Base-by-base conservation (phyloP, 306 rosid species). In the Castanea sativa region DNA sequence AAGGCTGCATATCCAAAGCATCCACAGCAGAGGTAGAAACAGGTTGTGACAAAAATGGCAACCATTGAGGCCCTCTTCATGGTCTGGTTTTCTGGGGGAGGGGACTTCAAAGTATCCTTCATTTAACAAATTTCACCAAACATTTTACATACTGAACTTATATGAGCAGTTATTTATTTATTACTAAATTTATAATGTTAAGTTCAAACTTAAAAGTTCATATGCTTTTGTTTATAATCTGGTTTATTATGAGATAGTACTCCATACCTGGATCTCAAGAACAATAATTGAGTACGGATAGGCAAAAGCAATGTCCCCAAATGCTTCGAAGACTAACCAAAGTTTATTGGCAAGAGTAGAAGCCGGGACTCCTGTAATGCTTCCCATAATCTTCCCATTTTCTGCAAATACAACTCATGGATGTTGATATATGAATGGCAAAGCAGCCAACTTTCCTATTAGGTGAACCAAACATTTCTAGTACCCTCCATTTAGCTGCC, bases 1-100 rank as follows among this genome's bases (percentile, higher is more conserved):
- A 94, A 94, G 78, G 98, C 97, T 13, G 97, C 97, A 73, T 89
- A 94, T 74, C 98, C 97, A 19, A 94, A 92, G 87, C 93, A 89
- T 49, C 91, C 93, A 55, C 97, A 94, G 49, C 92, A 92, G 6
- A 94, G 92, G 86, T 91, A 92, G 91, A 94, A 94, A 80, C 86
- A 87, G 78, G 98, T 92, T 51, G 93, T 94, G 32, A 88, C 33
- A 32, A 74, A 77, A 72, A 91, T 69, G 27, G 97, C 86, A 69
- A 75, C 55, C 73, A 75, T 58, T 0, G 97, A 91, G 45, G 97
- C 98, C 82, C 79, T 94, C 85, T 92, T 92, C 97, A 94, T 92
- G 21, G 93, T 91, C 81, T 85, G 76, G 78, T 91, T 87, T 84
- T 94, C 98, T 4, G 94, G 80, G 41, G 98, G 98, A 63, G 97